These are phyloP conservation scores for Chaetomium olivaceum DNA, from an alignment of 2,329 filamentous ascomycete genomes.

Conservation along the genomic window DNA sequence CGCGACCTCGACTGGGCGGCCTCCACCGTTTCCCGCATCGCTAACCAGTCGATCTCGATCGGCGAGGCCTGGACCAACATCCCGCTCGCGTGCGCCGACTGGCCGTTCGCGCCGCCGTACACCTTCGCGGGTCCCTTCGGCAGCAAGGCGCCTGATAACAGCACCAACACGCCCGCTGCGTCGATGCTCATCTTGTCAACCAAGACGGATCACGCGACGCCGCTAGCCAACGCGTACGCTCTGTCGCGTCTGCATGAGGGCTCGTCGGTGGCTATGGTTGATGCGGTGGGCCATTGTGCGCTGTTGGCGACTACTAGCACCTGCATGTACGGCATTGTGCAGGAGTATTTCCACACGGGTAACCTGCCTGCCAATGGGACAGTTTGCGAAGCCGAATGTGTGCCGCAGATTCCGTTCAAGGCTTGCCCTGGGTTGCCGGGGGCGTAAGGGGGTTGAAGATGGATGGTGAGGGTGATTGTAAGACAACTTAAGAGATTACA, in stretches of 20 bases:
- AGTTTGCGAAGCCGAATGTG: conserved; percentile 13
- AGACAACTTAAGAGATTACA: too few species aligned
- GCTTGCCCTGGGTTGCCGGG: conserved; percentile 15
- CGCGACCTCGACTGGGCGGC: conserved; percentile 17
- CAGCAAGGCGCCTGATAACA: conserved; percentile 6
- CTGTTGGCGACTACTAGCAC: conserved; percentile 14
- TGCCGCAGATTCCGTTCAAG: conserved; percentile 14
- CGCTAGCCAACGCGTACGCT: conserved; percentile 21
- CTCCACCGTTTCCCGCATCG: not conserved
- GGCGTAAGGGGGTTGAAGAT: not conserved
- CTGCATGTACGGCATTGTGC: conserved; percentile 14
- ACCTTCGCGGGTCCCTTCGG: conserved; percentile 16
- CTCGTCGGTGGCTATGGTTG: conserved; percentile 19
- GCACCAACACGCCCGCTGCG: not conserved
- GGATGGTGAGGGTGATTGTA: too few species aligned
- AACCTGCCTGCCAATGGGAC: conserved; percentile 20
- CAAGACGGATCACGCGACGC: conserved; percentile 21
- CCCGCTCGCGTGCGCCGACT: conserved; percentile 15
- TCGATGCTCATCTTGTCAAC: conserved; percentile 23
- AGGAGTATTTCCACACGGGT: conserved; percentile 21
- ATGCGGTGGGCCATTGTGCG: conserved; percentile 17
- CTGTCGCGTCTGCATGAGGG: conserved; percentile 12
- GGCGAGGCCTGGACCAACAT: conserved; percentile 21
- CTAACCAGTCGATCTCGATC: conserved; percentile 15
- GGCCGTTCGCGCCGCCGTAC: conserved; percentile 16